A percentile compares a stretch with the other conserved stretches of the same genome.
Conservation (phyloP, 1,139 yeast genomes). For the Taphrina communis region DNA sequence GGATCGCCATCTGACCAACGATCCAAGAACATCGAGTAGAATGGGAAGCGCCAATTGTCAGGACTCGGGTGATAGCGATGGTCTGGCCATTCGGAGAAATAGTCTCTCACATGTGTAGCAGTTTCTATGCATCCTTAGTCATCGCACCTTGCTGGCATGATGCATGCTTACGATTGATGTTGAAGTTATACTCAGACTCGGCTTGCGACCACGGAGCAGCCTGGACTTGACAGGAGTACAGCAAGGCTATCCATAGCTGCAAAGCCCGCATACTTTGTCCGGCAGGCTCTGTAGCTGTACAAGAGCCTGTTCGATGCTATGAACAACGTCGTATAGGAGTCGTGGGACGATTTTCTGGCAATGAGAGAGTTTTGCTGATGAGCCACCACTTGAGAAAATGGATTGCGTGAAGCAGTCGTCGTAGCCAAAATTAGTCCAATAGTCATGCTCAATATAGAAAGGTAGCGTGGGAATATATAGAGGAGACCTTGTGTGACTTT, state of each 20-base stretch:
- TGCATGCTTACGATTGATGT: constrained; percentile 25
- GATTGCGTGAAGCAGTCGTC: too few relatives aligned
- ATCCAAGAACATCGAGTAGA: constrained; percentile 41
- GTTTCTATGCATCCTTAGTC: constrained; percentile 12
- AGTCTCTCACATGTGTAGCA: constrained; percentile 34
- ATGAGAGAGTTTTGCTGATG: too few relatives aligned
- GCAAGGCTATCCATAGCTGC: neutral
- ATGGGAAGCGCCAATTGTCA: constrained; percentile 39
- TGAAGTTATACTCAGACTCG: constrained; percentile 34
- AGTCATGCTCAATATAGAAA: neutral
- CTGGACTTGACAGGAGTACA: neutral
- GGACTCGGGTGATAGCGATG: constrained; percentile 42
- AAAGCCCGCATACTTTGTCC: neutral
- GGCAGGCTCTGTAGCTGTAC: neutral
- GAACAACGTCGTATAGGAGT: neutral
- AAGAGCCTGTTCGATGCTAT: too few relatives aligned
- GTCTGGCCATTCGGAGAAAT: constrained; percentile 40
- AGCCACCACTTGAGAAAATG: too few relatives aligned
- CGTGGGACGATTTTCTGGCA: neutral
- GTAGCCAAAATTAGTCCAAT: neutral
- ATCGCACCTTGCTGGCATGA: neutral
- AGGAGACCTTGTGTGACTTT: constrained; percentile 13
- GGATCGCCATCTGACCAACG: constrained; percentile 42
- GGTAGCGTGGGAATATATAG: constrained; percentile 3
- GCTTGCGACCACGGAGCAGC: constrained; percentile 34